Conservation (phyloP, 2,329 filamentous ascomycete genomes). For the Drechslerella coelobrocha region DNA sequence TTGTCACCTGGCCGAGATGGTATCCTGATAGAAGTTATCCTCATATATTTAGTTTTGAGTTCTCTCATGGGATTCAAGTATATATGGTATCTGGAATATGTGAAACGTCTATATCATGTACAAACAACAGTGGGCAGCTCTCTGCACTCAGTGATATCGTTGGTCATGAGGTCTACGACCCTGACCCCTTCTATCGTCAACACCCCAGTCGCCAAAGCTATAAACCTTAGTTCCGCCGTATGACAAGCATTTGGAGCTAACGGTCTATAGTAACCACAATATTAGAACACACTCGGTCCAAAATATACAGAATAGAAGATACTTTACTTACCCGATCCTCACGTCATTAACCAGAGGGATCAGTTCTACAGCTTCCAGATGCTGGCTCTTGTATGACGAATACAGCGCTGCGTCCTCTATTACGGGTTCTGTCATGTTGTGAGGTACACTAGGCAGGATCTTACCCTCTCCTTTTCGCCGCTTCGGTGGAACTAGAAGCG, state of each 20-base stretch:
- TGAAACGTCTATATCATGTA: conserved; percentile 32
- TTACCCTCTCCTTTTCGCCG: conserved; percentile 63
- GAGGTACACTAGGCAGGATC: conserved; percentile 56
- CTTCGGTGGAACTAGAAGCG: conserved; percentile 71
- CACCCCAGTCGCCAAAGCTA: conserved; percentile 71
- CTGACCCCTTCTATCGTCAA: conserved; percentile 74
- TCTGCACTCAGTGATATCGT: conserved; percentile 78
- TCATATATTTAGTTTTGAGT: background rate
- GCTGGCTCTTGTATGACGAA: conserved; percentile 71
- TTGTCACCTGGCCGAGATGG: background rate
- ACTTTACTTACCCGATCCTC: conserved; percentile 66
- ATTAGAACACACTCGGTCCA: background rate
- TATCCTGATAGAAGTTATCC: background rate
- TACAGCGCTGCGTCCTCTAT: conserved; percentile 75
- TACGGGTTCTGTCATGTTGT: conserved; percentile 68
- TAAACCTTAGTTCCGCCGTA: conserved; percentile 74
- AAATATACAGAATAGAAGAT: background rate
- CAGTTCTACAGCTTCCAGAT: conserved; percentile 70
- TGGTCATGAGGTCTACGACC: conserved; percentile 74
- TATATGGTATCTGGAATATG: background rate
- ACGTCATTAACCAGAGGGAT: conserved; percentile 78
- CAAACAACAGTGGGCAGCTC: conserved; percentile 73
- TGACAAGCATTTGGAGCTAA: conserved; percentile 76
- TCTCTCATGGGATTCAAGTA: conserved; percentile 1
- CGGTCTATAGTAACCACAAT: conserved; percentile 59